Conservation (phyloP, 1,284 basidiomycete genomes). For the Clitocybe nebularis region DNA sequence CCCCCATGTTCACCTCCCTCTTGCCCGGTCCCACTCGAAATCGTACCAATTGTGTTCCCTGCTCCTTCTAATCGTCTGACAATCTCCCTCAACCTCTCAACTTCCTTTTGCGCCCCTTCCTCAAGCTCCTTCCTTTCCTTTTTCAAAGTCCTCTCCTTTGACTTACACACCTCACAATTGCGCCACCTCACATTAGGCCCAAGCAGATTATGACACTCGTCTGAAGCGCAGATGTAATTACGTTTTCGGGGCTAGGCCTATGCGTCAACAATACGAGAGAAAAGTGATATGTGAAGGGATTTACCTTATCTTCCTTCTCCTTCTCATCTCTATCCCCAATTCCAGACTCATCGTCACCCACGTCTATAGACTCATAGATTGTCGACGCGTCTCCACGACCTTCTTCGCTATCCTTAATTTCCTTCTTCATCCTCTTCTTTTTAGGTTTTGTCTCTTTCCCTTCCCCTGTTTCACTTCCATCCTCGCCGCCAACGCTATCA, state of each 20-base stretch:
- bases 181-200: constrained; percentile 38
- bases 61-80: constrained; percentile 6
- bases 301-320: constrained; percentile 10
- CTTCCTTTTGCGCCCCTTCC: constrained; percentile 6
- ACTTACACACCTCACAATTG: constrained; percentile 41
- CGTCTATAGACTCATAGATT: not conserved
- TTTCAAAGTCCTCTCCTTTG: constrained; percentile 12
- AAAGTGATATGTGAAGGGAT: not conserved
- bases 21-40: not conserved
- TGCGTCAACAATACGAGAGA: not conserved
- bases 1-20: not conserved
- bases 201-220: constrained; percentile 42
- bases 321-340: not conserved
- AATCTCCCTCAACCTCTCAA: constrained; percentile 12
- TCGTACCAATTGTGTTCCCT: not conserved
- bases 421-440: constrained; percentile 7
- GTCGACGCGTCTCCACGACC: not conserved
- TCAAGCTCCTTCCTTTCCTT: constrained; percentile 11
- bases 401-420: not conserved
- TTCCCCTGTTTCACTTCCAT: constrained; percentile 1
- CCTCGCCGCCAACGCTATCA: constrained; percentile 1
- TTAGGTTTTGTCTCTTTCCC: constrained; percentile 8
- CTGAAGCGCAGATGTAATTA: constrained; percentile 31
- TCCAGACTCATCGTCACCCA: not conserved
- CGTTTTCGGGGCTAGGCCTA: constrained; percentile 3